Evolutionary conservation across 2,329 filamentous ascomycete species (phyloP).

Genomic region (Lasiodiplodia citricola): DNA sequence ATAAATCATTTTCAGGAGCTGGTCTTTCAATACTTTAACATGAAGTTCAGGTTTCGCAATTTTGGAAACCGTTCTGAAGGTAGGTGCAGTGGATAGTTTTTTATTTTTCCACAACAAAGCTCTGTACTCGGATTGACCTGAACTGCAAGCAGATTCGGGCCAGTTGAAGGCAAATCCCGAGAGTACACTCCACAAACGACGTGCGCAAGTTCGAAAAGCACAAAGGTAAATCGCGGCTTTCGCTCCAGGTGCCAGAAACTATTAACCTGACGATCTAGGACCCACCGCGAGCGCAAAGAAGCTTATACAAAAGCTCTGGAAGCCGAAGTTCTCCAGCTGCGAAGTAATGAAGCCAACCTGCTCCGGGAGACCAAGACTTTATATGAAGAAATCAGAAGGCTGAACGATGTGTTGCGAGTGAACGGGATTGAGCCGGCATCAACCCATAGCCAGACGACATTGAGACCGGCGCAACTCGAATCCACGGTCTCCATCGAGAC

Average conservation of each 20-base stretch:
- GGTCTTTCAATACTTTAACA: too few relatives aligned
- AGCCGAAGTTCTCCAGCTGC: conserved; percentile 36
- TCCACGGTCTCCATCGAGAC: too few relatives aligned
- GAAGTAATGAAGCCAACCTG: conserved; percentile 39
- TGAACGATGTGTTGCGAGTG: conserved; percentile 33
- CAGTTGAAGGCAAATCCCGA: too few relatives aligned
- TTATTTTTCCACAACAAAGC: too few relatives aligned
- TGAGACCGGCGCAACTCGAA: too few relatives aligned
- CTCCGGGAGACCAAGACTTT: conserved; percentile 36
- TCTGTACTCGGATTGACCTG: too few relatives aligned
- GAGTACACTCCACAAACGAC: too few relatives aligned
- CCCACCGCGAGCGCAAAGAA: conserved; percentile 41
- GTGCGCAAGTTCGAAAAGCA: conserved; percentile 41
- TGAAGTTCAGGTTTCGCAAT: too few relatives aligned
- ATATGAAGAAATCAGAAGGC: conserved; percentile 33
- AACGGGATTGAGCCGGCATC: conserved; percentile 20
- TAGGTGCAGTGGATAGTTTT: too few relatives aligned
- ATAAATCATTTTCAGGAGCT: too few relatives aligned
- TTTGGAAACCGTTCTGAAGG: too few relatives aligned
- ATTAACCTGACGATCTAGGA: conserved; percentile 30
- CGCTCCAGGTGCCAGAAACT: not conserved
- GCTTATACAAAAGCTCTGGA: conserved; percentile 39
- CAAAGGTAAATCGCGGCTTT: conserved; percentile 35
- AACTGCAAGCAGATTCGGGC: too few relatives aligned
- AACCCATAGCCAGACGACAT: not conserved